Percentiles rank a stretch among this genome's conserved stretches.
These are phyloP conservation scores for Zanthoxylum bungeanum DNA, from an alignment of 345 rosid genomes.

Conservation along the genomic window DNA sequence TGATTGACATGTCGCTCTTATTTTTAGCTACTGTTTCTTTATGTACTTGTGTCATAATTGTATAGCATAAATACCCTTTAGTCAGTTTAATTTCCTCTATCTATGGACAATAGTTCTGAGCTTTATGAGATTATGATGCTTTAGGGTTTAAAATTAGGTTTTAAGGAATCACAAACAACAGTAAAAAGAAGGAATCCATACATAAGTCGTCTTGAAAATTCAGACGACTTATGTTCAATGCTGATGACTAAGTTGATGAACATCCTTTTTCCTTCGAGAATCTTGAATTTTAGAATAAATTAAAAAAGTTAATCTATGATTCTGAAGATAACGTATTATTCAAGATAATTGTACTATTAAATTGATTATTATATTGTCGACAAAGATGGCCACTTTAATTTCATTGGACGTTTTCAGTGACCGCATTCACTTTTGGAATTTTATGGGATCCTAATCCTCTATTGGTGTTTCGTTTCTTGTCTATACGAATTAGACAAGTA, in stretches of 20 bases:
- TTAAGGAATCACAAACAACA: too few species aligned
- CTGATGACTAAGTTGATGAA: too few species aligned
- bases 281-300: background rate
- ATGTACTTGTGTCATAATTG: background rate
- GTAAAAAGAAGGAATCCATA: too few species aligned
- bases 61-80: too few species aligned
- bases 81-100: too few species aligned
- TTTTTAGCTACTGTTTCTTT: too few species aligned
- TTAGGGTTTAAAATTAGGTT: too few species aligned
- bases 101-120: background rate
- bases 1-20: background rate
- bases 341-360: background rate
- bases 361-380: background rate
- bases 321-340: too few species aligned
- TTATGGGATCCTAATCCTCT: background rate
- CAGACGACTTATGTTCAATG: too few species aligned
- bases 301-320: too few species aligned
- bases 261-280: background rate
- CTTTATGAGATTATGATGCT: background rate
- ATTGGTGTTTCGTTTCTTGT: background rate
- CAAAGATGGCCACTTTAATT: background rate
- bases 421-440: background rate
- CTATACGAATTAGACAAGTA: background rate
- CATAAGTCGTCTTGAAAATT: too few species aligned
- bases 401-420: conserved; percentile 4